These are phyloP conservation scores for Solanum gandarillasii DNA, from an alignment of 257 asterid genomes.

Conservation along the genomic window DNA sequence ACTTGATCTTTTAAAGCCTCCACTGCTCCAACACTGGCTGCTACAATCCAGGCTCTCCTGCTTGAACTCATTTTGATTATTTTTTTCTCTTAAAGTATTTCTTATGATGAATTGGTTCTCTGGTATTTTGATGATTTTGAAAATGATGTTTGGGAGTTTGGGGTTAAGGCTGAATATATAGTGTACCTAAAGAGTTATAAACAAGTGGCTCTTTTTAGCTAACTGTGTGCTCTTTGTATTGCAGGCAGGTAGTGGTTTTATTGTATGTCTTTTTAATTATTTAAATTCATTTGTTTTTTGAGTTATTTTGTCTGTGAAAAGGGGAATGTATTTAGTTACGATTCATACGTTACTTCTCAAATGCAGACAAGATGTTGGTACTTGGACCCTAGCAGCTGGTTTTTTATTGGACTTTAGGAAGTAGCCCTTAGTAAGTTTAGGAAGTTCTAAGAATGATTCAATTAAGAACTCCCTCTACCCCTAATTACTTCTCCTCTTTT, in stretches of 20 bases:
- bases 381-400: background rate
- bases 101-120: background rate
- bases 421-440: background rate
- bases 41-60: constrained; percentile 15
- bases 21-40: constrained; percentile 11
- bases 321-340: background rate
- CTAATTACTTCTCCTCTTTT: no score
- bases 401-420: background rate
- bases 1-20: constrained; percentile 18
- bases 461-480: rapidly evolving
- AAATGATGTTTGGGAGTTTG: background rate
- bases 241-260: background rate
- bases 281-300: background rate
- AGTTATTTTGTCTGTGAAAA: background rate
- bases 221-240: background rate
- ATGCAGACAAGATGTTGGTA: background rate
- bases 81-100: background rate
- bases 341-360: background rate
- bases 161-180: background rate
- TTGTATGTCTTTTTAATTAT: background rate
- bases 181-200: background rate
- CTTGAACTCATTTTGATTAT: constrained; percentile 8
- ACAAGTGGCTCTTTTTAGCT: background rate
- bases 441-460: background rate
- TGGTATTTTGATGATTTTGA: background rate